These are phyloP conservation scores for Suhomyces prunicola DNA, from an alignment of 805 yeast genomes.

Conservation along the genomic window DNA sequence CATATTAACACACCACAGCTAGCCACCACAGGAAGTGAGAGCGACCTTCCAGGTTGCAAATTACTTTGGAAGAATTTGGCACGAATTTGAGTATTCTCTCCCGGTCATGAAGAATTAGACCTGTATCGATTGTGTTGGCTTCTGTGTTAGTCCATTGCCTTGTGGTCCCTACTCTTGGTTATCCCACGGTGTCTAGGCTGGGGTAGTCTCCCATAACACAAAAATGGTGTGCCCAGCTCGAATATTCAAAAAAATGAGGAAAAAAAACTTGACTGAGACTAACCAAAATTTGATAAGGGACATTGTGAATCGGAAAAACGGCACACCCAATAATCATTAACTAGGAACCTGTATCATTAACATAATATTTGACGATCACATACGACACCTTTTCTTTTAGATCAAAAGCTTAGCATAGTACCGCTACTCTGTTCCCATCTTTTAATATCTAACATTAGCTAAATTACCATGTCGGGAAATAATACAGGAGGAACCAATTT, in stretches of 20 bases:
- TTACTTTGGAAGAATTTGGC: neutral
- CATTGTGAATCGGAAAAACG: neutral
- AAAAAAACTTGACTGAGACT: neutral
- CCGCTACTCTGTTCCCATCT: neutral
- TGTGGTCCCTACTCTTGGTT: neutral
- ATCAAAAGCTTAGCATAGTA: neutral
- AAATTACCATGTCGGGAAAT: neutral
- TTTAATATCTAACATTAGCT: neutral
- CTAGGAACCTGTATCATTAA: neutral
- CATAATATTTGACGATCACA: neutral
- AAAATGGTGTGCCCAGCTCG: neutral
- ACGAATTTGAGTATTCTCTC: neutral
- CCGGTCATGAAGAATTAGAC: neutral
- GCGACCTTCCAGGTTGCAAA: neutral
- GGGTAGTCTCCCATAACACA: neutral
- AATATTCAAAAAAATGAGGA: neutral
- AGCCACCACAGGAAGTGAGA: neutral
- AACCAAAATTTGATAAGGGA: neutral
- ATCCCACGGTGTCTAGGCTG: neutral
- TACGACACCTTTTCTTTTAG: neutral
- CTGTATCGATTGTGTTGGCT: neutral
- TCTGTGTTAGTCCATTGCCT: neutral
- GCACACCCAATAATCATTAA: neutral
- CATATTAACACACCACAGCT: neutral
- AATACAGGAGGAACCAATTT: constrained; percentile 1